Conservation (phyloP, 257 asterid genomes). For the Ajuga chamaepitys region DNA sequence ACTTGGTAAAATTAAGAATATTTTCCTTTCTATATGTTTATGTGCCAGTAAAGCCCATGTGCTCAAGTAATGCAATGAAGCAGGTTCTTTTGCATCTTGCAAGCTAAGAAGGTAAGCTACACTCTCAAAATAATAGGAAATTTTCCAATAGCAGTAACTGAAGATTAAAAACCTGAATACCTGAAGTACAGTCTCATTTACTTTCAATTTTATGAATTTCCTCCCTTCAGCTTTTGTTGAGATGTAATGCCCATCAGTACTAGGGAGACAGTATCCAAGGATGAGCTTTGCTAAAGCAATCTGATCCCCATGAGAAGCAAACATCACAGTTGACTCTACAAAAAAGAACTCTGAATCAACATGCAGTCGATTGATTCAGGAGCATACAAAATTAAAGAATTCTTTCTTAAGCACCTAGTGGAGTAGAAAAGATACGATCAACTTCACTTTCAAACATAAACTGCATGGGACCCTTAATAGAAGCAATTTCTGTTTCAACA, state of each 20-base stretch:
- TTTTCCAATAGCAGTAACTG: neutral
- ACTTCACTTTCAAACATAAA: constrained; percentile 87
- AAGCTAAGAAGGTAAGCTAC: constrained; percentile 1
- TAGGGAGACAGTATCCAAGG: constrained; percentile 77
- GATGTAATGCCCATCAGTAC: constrained; percentile 81
- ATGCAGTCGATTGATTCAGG: constrained; percentile 16
- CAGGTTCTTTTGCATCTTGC: neutral
- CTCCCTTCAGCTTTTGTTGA: constrained; percentile 92
- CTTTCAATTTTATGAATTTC: constrained; percentile 79
- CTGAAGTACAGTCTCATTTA: constrained; percentile 89
- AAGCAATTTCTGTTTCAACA: constrained; percentile 47
- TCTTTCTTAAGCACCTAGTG: constrained; percentile 60
- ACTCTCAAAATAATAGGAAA: neutral
- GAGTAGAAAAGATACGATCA: constrained; percentile 91
- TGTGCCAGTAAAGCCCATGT: neutral
- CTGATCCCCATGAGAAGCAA: constrained; percentile 93
- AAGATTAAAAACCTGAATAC: constrained; percentile 29
- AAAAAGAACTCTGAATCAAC: constrained; percentile 27
- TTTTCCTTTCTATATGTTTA: constrained; percentile 3
- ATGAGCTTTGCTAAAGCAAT: constrained; percentile 84
- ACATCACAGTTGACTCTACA: constrained; percentile 83
- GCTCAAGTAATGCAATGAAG: constrained; percentile 7
- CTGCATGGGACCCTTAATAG: constrained; percentile 85
- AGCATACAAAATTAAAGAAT: constrained; percentile 12
- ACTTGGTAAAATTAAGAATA: neutral